Percentiles rank a stretch among this genome's conserved stretches.
Evolutionary conservation across 2,329 filamentous ascomycete species (phyloP).

Genomic region (Teratosphaeria viscida): DNA sequence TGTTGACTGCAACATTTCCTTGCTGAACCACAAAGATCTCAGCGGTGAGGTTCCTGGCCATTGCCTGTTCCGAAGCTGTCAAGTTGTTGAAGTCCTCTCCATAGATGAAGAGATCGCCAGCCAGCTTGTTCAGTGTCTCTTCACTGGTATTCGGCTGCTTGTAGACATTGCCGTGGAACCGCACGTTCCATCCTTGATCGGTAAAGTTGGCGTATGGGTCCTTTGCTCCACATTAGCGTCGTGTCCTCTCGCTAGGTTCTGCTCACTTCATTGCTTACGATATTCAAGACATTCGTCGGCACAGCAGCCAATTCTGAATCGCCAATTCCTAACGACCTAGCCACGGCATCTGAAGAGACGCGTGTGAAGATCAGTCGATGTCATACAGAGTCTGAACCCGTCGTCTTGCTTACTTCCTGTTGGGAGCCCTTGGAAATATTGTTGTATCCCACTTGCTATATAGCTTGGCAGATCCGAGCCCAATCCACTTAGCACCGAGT

Average conservation of each 20-base stretch:
- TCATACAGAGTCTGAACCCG: too few relatives aligned
- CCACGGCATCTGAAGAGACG: slow-evolving; percentile 35
- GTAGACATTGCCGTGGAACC: slow-evolving; percentile 72
- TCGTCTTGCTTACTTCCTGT: slow-evolving; percentile 24
- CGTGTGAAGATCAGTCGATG: too few relatives aligned
- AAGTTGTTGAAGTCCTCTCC: slow-evolving; percentile 52
- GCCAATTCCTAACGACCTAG: slow-evolving; percentile 50
- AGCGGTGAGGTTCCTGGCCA: slow-evolving; percentile 63
- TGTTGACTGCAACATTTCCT: slow-evolving; percentile 47
- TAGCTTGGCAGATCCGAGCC: slow-evolving; percentile 50
- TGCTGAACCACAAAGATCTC: slow-evolving; percentile 70
- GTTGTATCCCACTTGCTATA: slow-evolving; percentile 51
- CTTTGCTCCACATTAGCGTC: too few relatives aligned
- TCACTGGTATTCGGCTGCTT: slow-evolving; percentile 61
- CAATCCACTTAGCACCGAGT: slow-evolving; percentile 35
- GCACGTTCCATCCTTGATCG: slow-evolving; percentile 62
- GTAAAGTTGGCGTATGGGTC: slow-evolving; percentile 52
- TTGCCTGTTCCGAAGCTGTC: slow-evolving; percentile 47
- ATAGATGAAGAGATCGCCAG: slow-evolving; percentile 56
- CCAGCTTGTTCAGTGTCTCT: slow-evolving; percentile 55
- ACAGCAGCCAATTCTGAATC: slow-evolving; percentile 49
- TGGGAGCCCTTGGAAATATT: slow-evolving; percentile 58
- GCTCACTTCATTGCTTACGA: slow-evolving; percentile 22
- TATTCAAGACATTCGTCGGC: slow-evolving; percentile 60
- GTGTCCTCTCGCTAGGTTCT: slow-evolving; percentile 39